Base-by-base conservation (phyloP, 2,329 filamentous ascomycete species). In the Xylariaceae sp. region DNA sequence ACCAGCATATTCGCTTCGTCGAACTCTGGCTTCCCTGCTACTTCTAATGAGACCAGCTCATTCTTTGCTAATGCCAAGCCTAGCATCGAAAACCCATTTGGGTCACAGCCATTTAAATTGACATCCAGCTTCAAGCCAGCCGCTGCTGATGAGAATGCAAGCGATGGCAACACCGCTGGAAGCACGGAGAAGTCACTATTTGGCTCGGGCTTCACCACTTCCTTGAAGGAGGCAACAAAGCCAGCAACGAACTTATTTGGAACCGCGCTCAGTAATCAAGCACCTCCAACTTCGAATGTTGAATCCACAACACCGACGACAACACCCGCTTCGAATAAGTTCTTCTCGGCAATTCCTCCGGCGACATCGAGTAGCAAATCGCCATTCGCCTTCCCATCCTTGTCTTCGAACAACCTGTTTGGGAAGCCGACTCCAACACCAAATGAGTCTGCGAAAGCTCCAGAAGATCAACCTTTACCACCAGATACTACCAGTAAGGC, bases 111-210 rank as follows among this genome's bases (percentile, higher is more conserved):
- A 0, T 88, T 88, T 67, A 84, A 85, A 55, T 70, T 88, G 14
- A 76, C 77, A 32, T 83, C 80, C 22, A 82, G 79, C 2, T 89
- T 88, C 67, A 80, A 82, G 57, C 73, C 75, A 7, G 83, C 87
- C 53, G 74, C 77, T 5, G 73, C 74, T 36, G 72, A 77, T 1
- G 81, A 80, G 47, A 76, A 85, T 20, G 79, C 84, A 46, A 66
- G 74, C 27, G 71, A 65, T 19, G 61, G 64, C 32, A 49, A 56
- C 7, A 17, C 20, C 19, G 63, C 64, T n/a, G 55, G 62, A 17
- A 64, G 66, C n/a, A 35, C 29, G 7, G 69, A 70, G 11, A 71
- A 72, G 5, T 72, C 68, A 2, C 55, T 85, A 53, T 86, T 88
- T 58, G 78, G 79, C n/a, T 70, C 68, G 42, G 74, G 69, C 8